Evolutionary conservation across 108 stramenopile genomes (phyloP).

Genomic region (Aurantiochytrium sp.): DNA sequence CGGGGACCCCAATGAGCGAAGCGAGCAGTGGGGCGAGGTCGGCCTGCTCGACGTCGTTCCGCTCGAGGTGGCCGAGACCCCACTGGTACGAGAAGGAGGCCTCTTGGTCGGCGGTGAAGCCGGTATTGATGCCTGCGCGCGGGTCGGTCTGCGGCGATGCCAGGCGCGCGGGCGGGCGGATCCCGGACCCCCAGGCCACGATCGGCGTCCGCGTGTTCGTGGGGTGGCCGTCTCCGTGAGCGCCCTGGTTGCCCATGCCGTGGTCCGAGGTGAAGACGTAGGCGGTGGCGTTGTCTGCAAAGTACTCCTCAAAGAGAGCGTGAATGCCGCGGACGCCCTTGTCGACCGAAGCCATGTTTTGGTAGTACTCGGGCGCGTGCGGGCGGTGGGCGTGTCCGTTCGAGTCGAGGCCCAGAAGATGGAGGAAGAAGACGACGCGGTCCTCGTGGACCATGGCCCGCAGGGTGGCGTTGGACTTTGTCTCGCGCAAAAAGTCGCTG

Average conservation of each 20-base stretch:
- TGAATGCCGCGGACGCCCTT: background rate
- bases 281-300: background rate
- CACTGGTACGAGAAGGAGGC: background rate
- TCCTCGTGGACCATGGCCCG: background rate
- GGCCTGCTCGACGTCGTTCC: constrained; percentile 5
- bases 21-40: background rate
- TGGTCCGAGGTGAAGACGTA: constrained; percentile 21
- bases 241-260: constrained; percentile 20
- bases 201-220: constrained; percentile 13
- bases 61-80: constrained; percentile 2
- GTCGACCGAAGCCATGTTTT: constrained; percentile 19
- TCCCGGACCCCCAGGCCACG: background rate
- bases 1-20: constrained; percentile 3
- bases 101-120: background rate
- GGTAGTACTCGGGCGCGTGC: constrained; percentile 16
- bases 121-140: background rate
- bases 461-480: background rate
- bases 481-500: background rate
- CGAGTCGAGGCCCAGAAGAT: constrained; percentile 18
- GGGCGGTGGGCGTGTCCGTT: constrained; percentile 18
- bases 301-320: background rate
- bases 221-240: constrained; percentile 11
- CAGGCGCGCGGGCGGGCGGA: background rate
- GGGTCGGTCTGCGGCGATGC: background rate
- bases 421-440: constrained; percentile 9